phyloP scores from a whole-genome alignment of 1,139 yeast species.

The Debaryomyces fabryi region DNA sequence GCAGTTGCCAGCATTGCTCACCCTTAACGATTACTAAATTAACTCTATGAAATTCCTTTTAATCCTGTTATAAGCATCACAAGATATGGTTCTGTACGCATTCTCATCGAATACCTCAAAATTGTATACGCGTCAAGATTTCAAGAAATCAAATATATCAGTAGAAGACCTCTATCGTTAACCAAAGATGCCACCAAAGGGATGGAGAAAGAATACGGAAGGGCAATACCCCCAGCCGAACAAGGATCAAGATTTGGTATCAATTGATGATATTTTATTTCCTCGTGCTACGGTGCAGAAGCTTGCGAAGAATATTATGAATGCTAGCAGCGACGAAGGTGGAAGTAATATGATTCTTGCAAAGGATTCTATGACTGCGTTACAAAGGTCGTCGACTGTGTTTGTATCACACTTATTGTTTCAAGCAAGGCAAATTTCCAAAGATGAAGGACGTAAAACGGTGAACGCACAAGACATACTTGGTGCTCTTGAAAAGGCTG shows the following conservation, averaged over 20 bases:
- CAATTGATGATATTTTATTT: constrained; percentile 70
- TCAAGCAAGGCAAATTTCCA: constrained; percentile 60
- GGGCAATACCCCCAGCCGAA: constrained; percentile 59
- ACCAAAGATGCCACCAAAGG: constrained; percentile 71
- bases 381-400: constrained; percentile 73
- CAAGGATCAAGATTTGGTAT: constrained; percentile 58
- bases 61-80: not conserved
- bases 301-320: constrained; percentile 52
- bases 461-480: constrained; percentile 69
- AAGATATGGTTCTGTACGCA: not conserved
- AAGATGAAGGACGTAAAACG: constrained; percentile 56
- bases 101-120: not conserved
- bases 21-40: not conserved
- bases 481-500: constrained; percentile 58
- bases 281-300: constrained; percentile 65
- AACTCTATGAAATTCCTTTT: not conserved
- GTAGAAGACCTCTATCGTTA: not conserved
- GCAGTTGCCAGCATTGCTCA: constrained; percentile 1
- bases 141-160: not conserved
- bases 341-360: constrained; percentile 46
- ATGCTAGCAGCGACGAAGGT: constrained; percentile 34
- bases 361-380: constrained; percentile 65
- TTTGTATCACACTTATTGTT: constrained; percentile 69
- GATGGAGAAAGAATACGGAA: constrained; percentile 78
- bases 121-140: constrained; percentile 3